phyloP scores from a whole-genome alignment of 2,329 filamentous ascomycete species.

The Cladosporium sp. region DNA sequence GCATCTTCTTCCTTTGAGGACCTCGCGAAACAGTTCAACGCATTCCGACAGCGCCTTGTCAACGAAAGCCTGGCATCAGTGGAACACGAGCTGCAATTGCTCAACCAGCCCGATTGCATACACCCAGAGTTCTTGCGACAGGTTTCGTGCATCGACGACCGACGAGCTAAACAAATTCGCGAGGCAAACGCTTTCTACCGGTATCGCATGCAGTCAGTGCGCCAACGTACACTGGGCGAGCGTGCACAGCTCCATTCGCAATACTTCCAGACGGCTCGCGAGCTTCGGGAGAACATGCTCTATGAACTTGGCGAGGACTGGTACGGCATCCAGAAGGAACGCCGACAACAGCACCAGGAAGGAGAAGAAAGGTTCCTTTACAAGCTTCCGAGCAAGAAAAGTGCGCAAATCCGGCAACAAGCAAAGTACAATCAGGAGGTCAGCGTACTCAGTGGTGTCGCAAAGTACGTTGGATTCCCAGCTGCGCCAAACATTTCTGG shows the following conservation, averaged over 20 bases:
- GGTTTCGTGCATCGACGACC: slow-evolving; percentile 80
- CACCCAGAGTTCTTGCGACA: slow-evolving; percentile 91
- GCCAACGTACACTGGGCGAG: slow-evolving; percentile 74
- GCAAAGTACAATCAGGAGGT: slow-evolving; percentile 94
- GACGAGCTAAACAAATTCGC: slow-evolving; percentile 76
- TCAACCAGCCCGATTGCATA: slow-evolving; percentile 60
- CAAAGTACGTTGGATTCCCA: slow-evolving; percentile 94
- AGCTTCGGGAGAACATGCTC: slow-evolving; percentile 76
- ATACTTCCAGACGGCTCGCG: slow-evolving; percentile 82
- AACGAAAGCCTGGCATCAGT: slow-evolving; percentile 66
- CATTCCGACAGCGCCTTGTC: slow-evolving; percentile 67
- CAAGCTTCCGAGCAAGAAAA: slow-evolving; percentile 73
- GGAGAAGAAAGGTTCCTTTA: slow-evolving; percentile 80
- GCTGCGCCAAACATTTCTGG: slow-evolving; percentile 83
- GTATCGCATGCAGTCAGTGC: slow-evolving; percentile 71
- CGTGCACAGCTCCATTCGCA: slow-evolving; percentile 85
- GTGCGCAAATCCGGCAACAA: slow-evolving; percentile 79
- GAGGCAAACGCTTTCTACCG: slow-evolving; percentile 72
- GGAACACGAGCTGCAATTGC: slow-evolving; percentile 65
- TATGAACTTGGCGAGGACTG: slow-evolving; percentile 83
- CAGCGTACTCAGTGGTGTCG: slow-evolving; percentile 82
- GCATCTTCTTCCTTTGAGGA: slow-evolving; percentile 53
- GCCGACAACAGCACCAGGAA: slow-evolving; percentile 71
- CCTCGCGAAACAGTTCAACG: slow-evolving; percentile 85
- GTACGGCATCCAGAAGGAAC: slow-evolving; percentile 88